These are phyloP conservation scores for Bruguiera sexangula DNA, from an alignment of 345 rosid genomes.

Conservation along the genomic window DNA sequence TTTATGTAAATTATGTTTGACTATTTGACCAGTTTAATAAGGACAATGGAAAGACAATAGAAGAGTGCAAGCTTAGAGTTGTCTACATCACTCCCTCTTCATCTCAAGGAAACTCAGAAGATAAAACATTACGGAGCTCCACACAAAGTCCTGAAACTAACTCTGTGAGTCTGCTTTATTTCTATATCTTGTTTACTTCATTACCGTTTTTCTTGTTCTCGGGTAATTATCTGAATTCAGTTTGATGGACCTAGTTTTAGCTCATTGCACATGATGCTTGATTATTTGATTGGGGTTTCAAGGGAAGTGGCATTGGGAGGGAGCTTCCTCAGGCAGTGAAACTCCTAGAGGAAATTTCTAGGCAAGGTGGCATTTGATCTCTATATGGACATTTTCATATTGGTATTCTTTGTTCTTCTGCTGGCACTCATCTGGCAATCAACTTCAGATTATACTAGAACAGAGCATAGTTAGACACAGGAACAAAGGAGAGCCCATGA, in stretches of 20 bases:
- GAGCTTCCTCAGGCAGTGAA: too few relatives aligned
- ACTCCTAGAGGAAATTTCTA: neutral
- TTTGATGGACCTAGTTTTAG: neutral
- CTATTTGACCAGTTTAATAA: constrained; percentile 57
- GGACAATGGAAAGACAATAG: constrained; percentile 51
- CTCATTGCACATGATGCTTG: too few relatives aligned
- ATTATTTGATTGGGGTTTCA: neutral
- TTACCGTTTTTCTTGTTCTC: neutral
- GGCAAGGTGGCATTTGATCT: neutral
- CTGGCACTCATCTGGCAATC: too few relatives aligned
- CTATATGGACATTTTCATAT: too few relatives aligned
- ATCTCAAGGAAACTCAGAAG: constrained; percentile 47
- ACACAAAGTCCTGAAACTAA: constrained; percentile 46
- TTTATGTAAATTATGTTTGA: constrained; percentile 9
- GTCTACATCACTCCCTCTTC: constrained; percentile 53
- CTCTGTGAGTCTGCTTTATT: constrained; percentile 48
- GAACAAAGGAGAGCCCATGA: too few relatives aligned
- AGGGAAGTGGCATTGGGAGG: too few relatives aligned
- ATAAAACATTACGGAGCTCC: constrained; percentile 45
- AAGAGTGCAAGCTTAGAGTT: constrained; percentile 89
- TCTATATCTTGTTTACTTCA: neutral
- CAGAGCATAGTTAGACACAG: too few relatives aligned
- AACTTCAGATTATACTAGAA: too few relatives aligned
- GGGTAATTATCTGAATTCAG: neutral
- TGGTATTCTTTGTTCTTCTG: too few relatives aligned